A percentile compares a stretch with the other conserved stretches of the same genome.
phyloP scores from a whole-genome alignment of 805 yeast species.

The Teunomyces panamensis region DNA sequence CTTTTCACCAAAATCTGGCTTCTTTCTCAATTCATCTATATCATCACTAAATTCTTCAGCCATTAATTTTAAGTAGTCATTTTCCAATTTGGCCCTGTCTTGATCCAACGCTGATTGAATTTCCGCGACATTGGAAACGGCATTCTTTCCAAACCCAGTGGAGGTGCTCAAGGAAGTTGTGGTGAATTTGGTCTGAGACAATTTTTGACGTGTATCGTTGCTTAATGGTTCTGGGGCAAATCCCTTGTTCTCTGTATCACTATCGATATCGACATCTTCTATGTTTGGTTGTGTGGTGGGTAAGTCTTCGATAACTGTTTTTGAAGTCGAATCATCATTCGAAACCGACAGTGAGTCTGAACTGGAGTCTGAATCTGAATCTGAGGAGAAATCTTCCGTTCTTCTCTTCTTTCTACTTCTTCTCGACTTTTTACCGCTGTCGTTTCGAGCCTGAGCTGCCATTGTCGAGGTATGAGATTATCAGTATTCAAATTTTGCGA shows the following conservation, averaged over 20 bases:
- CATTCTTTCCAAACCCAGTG: slow-evolving; percentile 12
- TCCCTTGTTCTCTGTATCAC: slow-evolving; percentile 21
- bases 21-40: slow-evolving; percentile 54
- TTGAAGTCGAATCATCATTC: slow-evolving; percentile 13
- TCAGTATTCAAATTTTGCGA: not conserved
- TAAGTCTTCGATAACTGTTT: slow-evolving; percentile 4
- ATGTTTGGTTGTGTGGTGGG: slow-evolving; percentile 16
- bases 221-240: slow-evolving; percentile 18
- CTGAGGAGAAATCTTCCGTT: slow-evolving; percentile 69
- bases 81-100: slow-evolving; percentile 41
- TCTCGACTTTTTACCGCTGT: slow-evolving; percentile 26
- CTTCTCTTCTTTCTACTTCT: slow-evolving; percentile 78
- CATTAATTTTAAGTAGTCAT: slow-evolving; percentile 52
- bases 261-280: slow-evolving; percentile 30
- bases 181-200: slow-evolving; percentile 25
- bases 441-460: slow-evolving; percentile 11
- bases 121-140: slow-evolving; percentile 11
- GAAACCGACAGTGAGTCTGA: slow-evolving; percentile 17
- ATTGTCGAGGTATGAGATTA: not conserved
- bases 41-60: slow-evolving; percentile 60
- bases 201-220: slow-evolving; percentile 15
- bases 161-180: slow-evolving; percentile 17
- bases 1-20: slow-evolving; percentile 59
- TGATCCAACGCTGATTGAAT: slow-evolving; percentile 21
- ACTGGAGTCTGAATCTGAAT: slow-evolving; percentile 46